Evolutionary conservation across 2,329 filamentous ascomycete genomes (phyloP).

Genomic region (Penicillium brasilianum): DNA sequence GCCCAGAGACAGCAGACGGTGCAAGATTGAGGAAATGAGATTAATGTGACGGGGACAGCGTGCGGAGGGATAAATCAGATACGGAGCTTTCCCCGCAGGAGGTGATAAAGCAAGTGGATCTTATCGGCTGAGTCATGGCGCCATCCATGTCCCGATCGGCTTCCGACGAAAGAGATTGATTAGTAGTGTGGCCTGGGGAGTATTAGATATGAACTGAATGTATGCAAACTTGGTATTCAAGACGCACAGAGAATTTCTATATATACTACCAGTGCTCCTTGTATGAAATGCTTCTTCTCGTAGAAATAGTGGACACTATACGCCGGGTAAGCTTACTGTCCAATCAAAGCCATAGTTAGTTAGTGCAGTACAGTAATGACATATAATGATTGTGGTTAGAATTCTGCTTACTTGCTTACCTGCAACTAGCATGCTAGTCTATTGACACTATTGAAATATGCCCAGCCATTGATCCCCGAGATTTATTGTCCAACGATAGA

Average conservation of each 20-base stretch:
- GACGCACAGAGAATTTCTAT: too few species aligned
- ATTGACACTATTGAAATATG: neutral
- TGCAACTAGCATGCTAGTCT: neutral
- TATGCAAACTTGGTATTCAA: too few species aligned
- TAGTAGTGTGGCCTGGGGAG: neutral
- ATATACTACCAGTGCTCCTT: neutral
- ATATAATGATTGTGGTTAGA: neutral
- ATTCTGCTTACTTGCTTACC: neutral
- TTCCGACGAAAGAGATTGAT: neutral
- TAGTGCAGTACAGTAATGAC: neutral
- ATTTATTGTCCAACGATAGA: neutral
- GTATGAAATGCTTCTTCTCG: neutral
- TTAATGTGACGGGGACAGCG: constrained; percentile 3
- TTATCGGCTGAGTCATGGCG: constrained; percentile 34
- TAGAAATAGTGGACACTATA: too few species aligned
- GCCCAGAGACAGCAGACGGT: constrained; percentile 14
- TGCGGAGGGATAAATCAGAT: constrained; percentile 26
- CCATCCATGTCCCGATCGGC: constrained; percentile 4
- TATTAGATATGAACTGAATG: neutral
- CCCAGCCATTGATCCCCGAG: neutral
- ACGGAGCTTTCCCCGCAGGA: constrained; percentile 34
- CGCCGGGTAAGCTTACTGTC: neutral
- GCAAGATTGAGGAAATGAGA: neutral
- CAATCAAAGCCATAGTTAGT: neutral
- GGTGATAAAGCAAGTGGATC: constrained; percentile 12